A percentile compares a stretch with the other conserved stretches of the same genome.
Evolutionary conservation across 805 yeast genomes (phyloP).

Genomic region (Cephaloascus albidus): DNA sequence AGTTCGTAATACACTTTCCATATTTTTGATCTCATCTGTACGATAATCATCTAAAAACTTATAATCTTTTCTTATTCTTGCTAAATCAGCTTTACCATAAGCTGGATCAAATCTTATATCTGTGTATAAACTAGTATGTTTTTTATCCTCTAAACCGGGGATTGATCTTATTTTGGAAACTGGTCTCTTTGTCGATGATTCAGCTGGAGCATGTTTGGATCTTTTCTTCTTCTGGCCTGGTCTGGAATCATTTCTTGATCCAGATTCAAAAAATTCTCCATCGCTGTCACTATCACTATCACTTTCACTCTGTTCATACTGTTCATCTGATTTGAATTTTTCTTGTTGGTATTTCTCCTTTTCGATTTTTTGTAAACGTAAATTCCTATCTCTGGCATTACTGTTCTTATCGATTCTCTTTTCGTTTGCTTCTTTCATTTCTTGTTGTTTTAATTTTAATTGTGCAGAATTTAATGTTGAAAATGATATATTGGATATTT

Average conservation of each 20-base stretch:
- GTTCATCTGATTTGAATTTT: no score
- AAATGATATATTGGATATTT: slow-evolving; percentile 46
- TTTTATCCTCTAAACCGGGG: slow-evolving; percentile 48
- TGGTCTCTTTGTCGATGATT: slow-evolving; percentile 61
- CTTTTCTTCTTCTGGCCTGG: slow-evolving; percentile 29
- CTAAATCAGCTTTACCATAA: slow-evolving; percentile 71
- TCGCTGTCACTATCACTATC: no score
- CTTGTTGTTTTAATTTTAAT: slow-evolving; percentile 24
- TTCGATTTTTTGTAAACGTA: no score
- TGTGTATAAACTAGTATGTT: slow-evolving; percentile 36
- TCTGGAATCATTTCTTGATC: no score
- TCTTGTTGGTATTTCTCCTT: no score
- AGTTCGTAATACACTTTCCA: slow-evolving; percentile 50
- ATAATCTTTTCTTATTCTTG: slow-evolving; percentile 65
- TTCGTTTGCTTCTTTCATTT: slow-evolving; percentile 4
- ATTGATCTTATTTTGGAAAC: slow-evolving; percentile 66
- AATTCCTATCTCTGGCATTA: no score
- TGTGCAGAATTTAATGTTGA: slow-evolving; percentile 58
- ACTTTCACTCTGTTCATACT: no score
- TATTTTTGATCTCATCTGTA: slow-evolving; percentile 54
- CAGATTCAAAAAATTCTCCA: no score
- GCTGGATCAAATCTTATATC: slow-evolving; percentile 92
- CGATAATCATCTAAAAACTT: slow-evolving; percentile 83
- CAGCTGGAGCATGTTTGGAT: slow-evolving; percentile 84
- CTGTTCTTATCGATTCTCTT: no score